Base-by-base conservation (phyloP, 768 basidiomycete genomes). In the Mycena alexandri region DNA sequence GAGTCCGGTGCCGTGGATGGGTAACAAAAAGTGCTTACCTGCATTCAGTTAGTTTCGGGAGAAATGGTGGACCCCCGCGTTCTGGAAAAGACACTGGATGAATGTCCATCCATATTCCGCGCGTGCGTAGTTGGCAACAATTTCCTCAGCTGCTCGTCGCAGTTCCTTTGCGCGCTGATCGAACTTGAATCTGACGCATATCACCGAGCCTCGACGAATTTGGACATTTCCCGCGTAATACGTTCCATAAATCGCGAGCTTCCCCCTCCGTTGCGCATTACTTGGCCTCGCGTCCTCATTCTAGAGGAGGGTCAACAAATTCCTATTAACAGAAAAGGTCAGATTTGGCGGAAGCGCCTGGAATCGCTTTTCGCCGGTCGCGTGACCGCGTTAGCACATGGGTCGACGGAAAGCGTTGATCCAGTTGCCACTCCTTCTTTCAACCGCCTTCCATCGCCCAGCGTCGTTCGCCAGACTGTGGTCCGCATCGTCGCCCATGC, bases 121-220 rank as follows among this genome's bases (percentile, higher is more conserved):
- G 74, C 75, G 38, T 78, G 77, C 46, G 66, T 80, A n/a, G 74
- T 79, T 6, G 79, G 79, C 11, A 78, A 80, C 60, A 78, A 77
- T 16, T 80, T 80, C 61, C 68, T 80, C 1, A 67, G 66, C 13
- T 73, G 75, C 9, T 68, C 79, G 1, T 74, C 79, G 0, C 70
- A 76, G 51, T 70, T 76, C 29, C 68, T 79, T 25, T 79, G 76
- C 41, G 79, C 77, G 19, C 73, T 80, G 58, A 69, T 79, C 36
- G 75, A 80, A 50, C 72, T 76, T 11, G 52, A 60, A 11, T 46
- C 63, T 19, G 63, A 67, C 56, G 59, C 57, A 3, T 22, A 43
- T 21, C 52, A 61, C 5, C 42, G 46, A 17, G 70, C 70, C 6
- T 51, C 68, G 25, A 67, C 57, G 6, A 65, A 72, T 21, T 38